Conservation (phyloP, 2,329 filamentous ascomycete genomes). For the Biscogniauxia sp. region DNA sequence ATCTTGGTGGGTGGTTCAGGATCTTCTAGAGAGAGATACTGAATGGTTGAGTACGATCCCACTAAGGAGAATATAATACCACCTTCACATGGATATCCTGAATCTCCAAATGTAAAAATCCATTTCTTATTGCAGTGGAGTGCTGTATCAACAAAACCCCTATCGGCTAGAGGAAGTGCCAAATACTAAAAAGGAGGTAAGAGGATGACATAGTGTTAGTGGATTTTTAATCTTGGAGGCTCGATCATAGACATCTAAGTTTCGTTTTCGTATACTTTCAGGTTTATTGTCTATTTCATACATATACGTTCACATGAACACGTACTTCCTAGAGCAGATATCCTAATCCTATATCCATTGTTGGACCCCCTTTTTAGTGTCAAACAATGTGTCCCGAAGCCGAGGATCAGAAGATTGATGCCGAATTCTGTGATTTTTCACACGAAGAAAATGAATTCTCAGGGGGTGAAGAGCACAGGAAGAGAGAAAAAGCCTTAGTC, state of each 20-base stretch:
- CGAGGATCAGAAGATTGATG: slow-evolving; percentile 4
- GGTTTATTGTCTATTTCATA: background rate
- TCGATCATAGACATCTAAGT: too few relatives aligned
- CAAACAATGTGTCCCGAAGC: slow-evolving; percentile 2
- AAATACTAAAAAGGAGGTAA: background rate
- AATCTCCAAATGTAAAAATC: background rate
- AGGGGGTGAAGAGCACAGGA: slow-evolving; percentile 1
- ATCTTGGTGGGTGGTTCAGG: background rate
- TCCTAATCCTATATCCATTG: background rate
- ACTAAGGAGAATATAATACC: background rate
- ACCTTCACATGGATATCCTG: background rate
- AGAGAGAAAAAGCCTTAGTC: slow-evolving; percentile 14
- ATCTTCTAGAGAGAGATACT: too few relatives aligned
- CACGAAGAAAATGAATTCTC: slow-evolving; percentile 1
- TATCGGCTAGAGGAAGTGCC: too few relatives aligned
- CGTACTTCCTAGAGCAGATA: too few relatives aligned
- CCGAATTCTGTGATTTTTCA: slow-evolving; percentile 2
- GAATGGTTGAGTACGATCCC: background rate
- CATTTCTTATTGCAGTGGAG: background rate
- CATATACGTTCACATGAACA: slow-evolving; percentile 7
- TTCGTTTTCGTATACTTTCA: too few relatives aligned
- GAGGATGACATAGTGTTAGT: background rate
- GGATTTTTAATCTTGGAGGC: too few relatives aligned
- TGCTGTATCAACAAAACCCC: too few relatives aligned
- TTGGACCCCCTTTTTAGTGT: too few relatives aligned